Base-by-base conservation (phyloP, 768 basidiomycete genomes). In the Mycena kentingensis region DNA sequence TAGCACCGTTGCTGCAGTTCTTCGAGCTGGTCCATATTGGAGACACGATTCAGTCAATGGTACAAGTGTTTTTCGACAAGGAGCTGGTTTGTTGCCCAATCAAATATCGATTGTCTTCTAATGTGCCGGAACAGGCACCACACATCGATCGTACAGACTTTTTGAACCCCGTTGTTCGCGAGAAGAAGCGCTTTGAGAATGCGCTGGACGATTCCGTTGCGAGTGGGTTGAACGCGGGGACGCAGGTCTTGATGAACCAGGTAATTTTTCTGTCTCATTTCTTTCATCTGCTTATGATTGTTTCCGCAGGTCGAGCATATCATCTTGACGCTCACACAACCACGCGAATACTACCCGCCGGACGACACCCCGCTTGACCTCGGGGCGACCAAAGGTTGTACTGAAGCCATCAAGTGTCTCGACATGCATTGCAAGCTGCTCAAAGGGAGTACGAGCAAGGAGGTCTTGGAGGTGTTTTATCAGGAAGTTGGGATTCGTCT, bases 41-140 rank as follows among this genome's bases (percentile, higher is more conserved):
- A 1, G 96, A 99, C 65, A 99, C 92, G 15, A 98, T 98, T 37
- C 93, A 96, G 70, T 92, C 87, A 16, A 98, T 98, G 85, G 84
- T 97, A 5, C 94, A 99, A 61, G 97, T 98, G 2, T 99, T 95
- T 68, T 99, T 96, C 64, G 97, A 98, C 65, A 95, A 95, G 64
- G 96, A 97, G 62, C 73, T 98, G 71, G 92, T 90, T 55, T 22
- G 85, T 66, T 6, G 7, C 53, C 38, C 16, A 36, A 11, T n/a
- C 19, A 3, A 36, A 44, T 15, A 24, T 18, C 21, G 38, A 37
- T 38, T 54, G 39, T 32, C 18, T 49, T 24, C 42, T 26, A 21
- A 36, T 25, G 28, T 25, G 15, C 36, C 3, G 3, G 21, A 16
- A 4, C 49, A 93, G 91, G 84, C 88, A 1, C 83, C 79, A 1